These are phyloP conservation scores for Ceratobasidium sp. DNA, from an alignment of 1,284 basidiomycete genomes.

Conservation along the genomic window DNA sequence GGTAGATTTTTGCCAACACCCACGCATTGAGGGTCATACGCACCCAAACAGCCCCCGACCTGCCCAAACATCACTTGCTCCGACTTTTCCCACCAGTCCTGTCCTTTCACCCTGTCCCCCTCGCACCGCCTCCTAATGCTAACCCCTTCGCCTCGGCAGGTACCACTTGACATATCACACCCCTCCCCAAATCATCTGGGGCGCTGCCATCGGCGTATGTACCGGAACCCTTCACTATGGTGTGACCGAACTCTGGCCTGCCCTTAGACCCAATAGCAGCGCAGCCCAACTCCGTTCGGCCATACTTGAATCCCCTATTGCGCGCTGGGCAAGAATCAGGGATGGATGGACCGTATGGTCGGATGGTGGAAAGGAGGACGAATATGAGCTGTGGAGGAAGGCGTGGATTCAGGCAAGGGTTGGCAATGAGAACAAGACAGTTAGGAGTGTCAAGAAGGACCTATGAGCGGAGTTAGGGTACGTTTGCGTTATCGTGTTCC, in stretches of 20 bases:
- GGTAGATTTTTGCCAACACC: constrained; percentile 59
- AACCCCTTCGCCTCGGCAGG: constrained; percentile 57
- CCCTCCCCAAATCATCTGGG: constrained; percentile 76
- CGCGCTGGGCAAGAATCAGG: constrained; percentile 73
- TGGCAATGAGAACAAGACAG: not conserved
- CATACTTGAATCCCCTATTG: constrained; percentile 68
- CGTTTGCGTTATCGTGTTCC: not conserved
- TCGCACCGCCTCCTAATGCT: not conserved
- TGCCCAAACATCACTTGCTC: not conserved
- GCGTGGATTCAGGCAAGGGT: constrained; percentile 54
- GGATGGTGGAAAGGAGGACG: constrained; percentile 73
- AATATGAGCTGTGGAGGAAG: constrained; percentile 71
- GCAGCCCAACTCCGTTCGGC: constrained; percentile 64
- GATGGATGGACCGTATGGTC: constrained; percentile 84
- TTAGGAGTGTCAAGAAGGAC: constrained; percentile 1
- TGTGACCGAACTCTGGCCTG: constrained; percentile 70
- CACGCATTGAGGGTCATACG: not conserved
- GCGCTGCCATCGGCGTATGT: constrained; percentile 70
- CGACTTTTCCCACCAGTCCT: not conserved
- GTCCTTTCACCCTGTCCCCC: not conserved
- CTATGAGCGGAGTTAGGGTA: not conserved
- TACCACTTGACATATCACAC: constrained; percentile 81
- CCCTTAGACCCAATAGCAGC: constrained; percentile 62
- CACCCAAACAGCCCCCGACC: constrained; percentile 8
- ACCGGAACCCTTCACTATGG: constrained; percentile 70